A percentile compares a stretch with the other conserved stretches of the same genome.
Evolutionary conservation across 371 early-diverging fungal genomes (phyloP).

Genomic region (Mucor piriformis): DNA sequence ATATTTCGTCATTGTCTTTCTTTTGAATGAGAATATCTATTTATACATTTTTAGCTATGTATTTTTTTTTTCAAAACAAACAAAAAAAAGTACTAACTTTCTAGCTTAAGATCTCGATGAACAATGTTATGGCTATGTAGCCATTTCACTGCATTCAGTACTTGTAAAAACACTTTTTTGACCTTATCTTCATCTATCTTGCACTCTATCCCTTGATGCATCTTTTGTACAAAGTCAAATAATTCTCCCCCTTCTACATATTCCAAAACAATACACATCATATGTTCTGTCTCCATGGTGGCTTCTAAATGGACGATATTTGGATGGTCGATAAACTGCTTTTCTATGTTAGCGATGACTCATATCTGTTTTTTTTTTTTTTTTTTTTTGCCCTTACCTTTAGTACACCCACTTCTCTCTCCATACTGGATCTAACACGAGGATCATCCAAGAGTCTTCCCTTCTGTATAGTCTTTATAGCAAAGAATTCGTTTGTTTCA

Average conservation of each 20-base stretch:
- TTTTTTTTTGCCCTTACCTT: constrained; percentile 28
- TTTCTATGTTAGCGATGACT: not conserved
- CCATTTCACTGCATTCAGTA: constrained; percentile 65
- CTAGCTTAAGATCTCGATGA: constrained; percentile 80
- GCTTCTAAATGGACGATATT: constrained; percentile 75
- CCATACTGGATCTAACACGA: constrained; percentile 48
- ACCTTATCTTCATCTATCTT: constrained; percentile 36
- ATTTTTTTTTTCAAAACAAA: not conserved
- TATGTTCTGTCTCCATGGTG: constrained; percentile 68
- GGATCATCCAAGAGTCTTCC: constrained; percentile 39
- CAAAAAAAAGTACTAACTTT: constrained; percentile 56
- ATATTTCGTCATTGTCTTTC: constrained; percentile 27
- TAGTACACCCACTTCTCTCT: constrained; percentile 50
- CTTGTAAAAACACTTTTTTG: constrained; percentile 47
- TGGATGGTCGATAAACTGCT: constrained; percentile 63
- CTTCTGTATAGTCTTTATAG: constrained; percentile 49
- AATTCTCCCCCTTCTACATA: constrained; percentile 69
- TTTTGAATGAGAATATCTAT: constrained; percentile 32
- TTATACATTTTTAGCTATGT: not conserved
- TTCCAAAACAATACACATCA: constrained; percentile 68
- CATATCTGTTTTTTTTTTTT: too few relatives aligned
- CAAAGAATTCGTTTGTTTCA: constrained; percentile 25
- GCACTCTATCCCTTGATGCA: constrained; percentile 33
- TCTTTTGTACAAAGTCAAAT: constrained; percentile 62
- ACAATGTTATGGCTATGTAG: constrained; percentile 74